A percentile compares a stretch with the other conserved stretches of the same genome.
These are phyloP conservation scores for Aspergillus brunneoviolaceus DNA, from an alignment of 2,329 filamentous ascomycete species.

Conservation along the genomic window DNA sequence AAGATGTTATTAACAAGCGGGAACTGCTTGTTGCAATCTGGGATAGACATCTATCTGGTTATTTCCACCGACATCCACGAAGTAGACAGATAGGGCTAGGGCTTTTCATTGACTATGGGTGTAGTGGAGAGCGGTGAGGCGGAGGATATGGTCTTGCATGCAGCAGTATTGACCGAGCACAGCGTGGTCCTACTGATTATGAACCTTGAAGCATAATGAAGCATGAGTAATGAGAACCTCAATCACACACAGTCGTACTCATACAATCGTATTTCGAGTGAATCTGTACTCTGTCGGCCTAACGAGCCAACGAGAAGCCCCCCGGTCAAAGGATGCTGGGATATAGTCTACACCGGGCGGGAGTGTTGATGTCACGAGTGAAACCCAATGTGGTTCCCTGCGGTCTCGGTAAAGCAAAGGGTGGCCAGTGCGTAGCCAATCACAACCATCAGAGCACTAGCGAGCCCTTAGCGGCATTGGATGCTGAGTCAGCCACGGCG, in stretches of 20 bases:
- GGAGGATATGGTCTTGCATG: neutral
- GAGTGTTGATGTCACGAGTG: conserved; percentile 6
- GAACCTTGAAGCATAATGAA: conserved; percentile 2
- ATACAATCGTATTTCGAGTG: no score
- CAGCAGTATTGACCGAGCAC: neutral
- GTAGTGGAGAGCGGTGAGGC: neutral
- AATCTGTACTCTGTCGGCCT: no score
- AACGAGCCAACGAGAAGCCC: no score
- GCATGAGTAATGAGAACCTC: neutral
- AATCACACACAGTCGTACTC: neutral
- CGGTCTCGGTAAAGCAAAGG: conserved; percentile 22
- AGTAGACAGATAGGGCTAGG: conserved; percentile 15
- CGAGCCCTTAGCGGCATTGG: conserved; percentile 32
- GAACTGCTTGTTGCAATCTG: neutral
- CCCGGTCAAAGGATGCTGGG: neutral
- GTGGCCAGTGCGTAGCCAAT: conserved; percentile 16
- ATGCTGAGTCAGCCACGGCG: conserved; percentile 42
- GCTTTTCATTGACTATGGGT: neutral
- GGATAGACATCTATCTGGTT: neutral
- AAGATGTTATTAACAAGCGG: neutral
- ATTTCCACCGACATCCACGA: neutral
- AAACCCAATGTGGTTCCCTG: conserved; percentile 12
- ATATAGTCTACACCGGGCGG: conserved; percentile 9
- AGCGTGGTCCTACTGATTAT: neutral
- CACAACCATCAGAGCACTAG: conserved; percentile 16